phyloP scores from a whole-genome alignment of 441 rosid genomes.

The Pelargonium citronellum region DNA sequence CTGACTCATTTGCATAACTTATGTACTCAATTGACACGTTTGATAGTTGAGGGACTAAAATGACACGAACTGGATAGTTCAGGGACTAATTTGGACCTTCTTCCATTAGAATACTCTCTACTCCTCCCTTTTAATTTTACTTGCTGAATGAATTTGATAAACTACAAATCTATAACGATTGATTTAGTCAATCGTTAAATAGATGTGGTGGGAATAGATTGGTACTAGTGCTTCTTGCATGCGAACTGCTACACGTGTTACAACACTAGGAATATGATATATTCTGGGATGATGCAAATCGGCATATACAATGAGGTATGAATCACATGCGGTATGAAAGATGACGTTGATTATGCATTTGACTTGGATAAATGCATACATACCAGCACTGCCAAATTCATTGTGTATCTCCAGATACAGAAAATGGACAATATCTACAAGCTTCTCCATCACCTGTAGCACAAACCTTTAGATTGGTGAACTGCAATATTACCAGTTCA shows the following conservation, averaged over 20 bases:
- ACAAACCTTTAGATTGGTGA: conserved; percentile 16
- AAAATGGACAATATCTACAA: conserved; percentile 89
- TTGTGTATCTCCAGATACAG: conserved; percentile 85
- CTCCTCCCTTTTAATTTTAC: too few species aligned
- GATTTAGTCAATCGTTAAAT: not conserved
- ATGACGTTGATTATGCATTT: not conserved
- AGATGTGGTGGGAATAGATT: not conserved
- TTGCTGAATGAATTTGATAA: not conserved
- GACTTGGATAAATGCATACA: conserved; percentile 21
- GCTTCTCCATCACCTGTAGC: conserved; percentile 90
- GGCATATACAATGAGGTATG: not conserved
- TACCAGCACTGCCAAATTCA: conserved; percentile 80
- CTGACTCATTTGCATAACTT: too few species aligned
- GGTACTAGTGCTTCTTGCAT: not conserved
- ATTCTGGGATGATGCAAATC: not conserved
- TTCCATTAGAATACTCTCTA: too few species aligned
- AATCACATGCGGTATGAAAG: not conserved
- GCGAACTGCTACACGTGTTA: not conserved
- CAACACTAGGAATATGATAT: not conserved
- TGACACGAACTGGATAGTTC: too few species aligned
- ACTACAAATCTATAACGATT: not conserved
- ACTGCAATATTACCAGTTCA: not conserved
- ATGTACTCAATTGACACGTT: too few species aligned
- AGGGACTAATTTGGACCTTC: too few species aligned
- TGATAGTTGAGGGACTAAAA: too few species aligned